phyloP scores from a whole-genome alignment of 495 filamentous ascomycete genomes.

The Schizothecium vesticola region DNA sequence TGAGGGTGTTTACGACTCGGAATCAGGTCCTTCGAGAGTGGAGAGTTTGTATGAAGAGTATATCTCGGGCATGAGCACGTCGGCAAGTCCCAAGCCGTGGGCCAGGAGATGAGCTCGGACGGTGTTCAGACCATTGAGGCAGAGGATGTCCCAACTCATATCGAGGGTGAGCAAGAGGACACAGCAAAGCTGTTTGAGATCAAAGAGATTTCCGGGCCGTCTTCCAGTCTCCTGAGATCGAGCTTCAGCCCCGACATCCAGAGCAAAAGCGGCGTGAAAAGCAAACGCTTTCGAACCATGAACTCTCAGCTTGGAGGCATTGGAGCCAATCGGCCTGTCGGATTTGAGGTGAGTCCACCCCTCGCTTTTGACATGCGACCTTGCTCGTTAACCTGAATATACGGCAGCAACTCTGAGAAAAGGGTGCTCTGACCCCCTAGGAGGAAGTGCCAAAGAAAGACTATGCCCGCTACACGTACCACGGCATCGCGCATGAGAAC shows the following conservation, averaged over 20 bases:
- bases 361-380: neutral
- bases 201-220: neutral
- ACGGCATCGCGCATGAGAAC: neutral
- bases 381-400: too few species aligned
- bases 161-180: neutral
- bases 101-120: neutral
- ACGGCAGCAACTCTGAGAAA: neutral
- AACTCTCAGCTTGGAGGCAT: neutral
- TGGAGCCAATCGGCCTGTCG: neutral
- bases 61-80: too few species aligned
- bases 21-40: neutral
- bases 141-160: neutral
- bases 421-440: neutral
- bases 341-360: neutral
- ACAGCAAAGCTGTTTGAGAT: neutral
- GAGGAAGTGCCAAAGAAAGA: neutral
- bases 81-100: neutral
- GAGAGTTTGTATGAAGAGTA: neutral
- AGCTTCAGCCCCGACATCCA: neutral
- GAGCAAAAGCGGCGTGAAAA: neutral
- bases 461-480: neutral
- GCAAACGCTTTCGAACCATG: neutral
- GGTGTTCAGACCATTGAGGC: neutral
- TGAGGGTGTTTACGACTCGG: too few species aligned
- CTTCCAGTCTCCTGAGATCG: neutral